Evolutionary conservation across 2,329 filamentous ascomycete genomes (phyloP).

Genomic region (Ilyonectria robusta): DNA sequence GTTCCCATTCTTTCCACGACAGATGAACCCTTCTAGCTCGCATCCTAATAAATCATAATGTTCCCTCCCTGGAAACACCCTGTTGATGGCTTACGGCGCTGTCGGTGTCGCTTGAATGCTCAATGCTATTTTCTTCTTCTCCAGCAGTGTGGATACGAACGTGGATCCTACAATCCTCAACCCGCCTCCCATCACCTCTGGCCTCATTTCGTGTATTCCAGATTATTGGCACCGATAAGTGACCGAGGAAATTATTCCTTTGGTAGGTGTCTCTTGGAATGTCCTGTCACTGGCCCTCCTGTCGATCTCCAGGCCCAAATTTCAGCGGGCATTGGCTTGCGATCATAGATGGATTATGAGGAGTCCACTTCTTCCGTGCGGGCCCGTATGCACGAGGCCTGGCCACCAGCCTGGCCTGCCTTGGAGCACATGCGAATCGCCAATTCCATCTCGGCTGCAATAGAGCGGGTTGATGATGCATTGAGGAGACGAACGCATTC

Average conservation of each 20-base stretch:
- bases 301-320: slow-evolving; percentile 41
- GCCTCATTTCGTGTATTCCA: slow-evolving; percentile 32
- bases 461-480: slow-evolving; percentile 9
- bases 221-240: slow-evolving; percentile 4
- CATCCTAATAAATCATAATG: slow-evolving; percentile 8
- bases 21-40: slow-evolving; percentile 42
- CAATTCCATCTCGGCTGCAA: slow-evolving; percentile 5
- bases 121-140: slow-evolving; percentile 10
- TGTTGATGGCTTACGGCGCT: slow-evolving; percentile 6
- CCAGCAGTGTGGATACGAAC: slow-evolving; percentile 7
- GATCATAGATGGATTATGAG: neutral
- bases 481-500: slow-evolving; percentile 8
- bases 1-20: slow-evolving; percentile 43
- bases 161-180: slow-evolving; percentile 18
- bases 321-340: slow-evolving; percentile 5
- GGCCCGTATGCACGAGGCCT: neutral
- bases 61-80: slow-evolving; percentile 25
- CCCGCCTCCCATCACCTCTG: slow-evolving; percentile 12
- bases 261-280: slow-evolving; percentile 28
- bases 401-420: neutral
- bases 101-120: neutral
- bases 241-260: slow-evolving; percentile 8
- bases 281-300: slow-evolving; percentile 35
- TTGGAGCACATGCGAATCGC: slow-evolving; percentile 15
- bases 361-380: slow-evolving; percentile 7